A percentile compares a stretch with the other conserved stretches of the same genome.
phyloP scores from a whole-genome alignment of 306 rosid species.

The Mimosa bimucronata region DNA sequence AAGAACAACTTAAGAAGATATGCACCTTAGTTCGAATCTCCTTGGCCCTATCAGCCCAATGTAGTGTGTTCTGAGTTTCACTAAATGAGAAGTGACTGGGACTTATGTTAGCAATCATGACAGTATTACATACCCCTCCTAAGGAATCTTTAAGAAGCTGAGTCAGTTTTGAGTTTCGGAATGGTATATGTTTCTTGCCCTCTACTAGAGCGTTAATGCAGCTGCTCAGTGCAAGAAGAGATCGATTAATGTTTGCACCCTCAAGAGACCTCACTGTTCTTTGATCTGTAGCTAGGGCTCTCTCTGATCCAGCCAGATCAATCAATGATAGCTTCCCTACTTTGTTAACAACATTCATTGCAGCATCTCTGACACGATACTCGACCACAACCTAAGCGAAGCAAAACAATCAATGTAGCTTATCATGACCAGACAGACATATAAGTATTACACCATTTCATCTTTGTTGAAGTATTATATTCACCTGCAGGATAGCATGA shows the following conservation, averaged over 20 bases:
- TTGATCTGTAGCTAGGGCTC: slow-evolving; percentile 96
- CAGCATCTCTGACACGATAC: slow-evolving; percentile 78
- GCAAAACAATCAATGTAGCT: slow-evolving; percentile 15
- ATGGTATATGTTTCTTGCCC: slow-evolving; percentile 97
- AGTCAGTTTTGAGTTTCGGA: slow-evolving; percentile 87
- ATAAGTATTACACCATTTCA: not conserved
- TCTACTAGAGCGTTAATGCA: slow-evolving; percentile 96
- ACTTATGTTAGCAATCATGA: slow-evolving; percentile 96
- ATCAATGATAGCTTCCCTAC: slow-evolving; percentile 92
- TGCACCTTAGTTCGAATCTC: slow-evolving; percentile 85
- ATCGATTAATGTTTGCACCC: slow-evolving; percentile 95
- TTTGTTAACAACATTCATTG: slow-evolving; percentile 68
- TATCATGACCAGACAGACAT: not conserved
- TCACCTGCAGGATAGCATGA: slow-evolving; percentile 97
- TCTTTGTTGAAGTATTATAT: not conserved
- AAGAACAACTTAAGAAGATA: slow-evolving; percentile 14
- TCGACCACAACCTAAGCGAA: slow-evolving; percentile 73
- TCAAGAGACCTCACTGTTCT: slow-evolving; percentile 92
- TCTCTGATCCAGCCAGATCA: slow-evolving; percentile 98
- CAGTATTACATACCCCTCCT: slow-evolving; percentile 92
- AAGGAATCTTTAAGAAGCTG: slow-evolving; percentile 96
- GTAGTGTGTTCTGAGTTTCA: slow-evolving; percentile 95
- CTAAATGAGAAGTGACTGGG: slow-evolving; percentile 89
- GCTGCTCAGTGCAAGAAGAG: slow-evolving; percentile 93
- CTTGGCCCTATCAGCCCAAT: slow-evolving; percentile 98